A percentile compares a stretch with the other conserved stretches of the same genome.
Evolutionary conservation across 257 asterid species (phyloP).

Genomic region (Penstemon barbatus): DNA sequence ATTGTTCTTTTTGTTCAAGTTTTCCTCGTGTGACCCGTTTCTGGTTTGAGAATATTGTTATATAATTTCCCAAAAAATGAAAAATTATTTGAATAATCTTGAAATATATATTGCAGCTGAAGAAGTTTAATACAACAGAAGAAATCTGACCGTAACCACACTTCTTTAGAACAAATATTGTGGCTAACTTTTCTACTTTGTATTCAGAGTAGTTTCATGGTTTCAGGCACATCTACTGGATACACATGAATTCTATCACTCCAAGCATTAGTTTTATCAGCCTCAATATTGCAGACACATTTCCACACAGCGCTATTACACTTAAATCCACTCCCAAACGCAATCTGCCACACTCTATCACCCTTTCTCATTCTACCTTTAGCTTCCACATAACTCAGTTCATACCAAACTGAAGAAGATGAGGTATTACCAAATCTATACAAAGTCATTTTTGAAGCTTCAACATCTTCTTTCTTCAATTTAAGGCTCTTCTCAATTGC

Average conservation of each 20-base stretch:
- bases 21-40: too few relatives aligned
- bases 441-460: constrained; percentile 38
- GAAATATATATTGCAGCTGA: constrained; percentile 15
- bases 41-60: too few relatives aligned
- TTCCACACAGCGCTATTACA: constrained; percentile 36
- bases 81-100: neutral
- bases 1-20: too few relatives aligned
- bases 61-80: too few relatives aligned
- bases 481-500: constrained; percentile 27
- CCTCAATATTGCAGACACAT: constrained; percentile 12
- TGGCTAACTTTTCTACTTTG: neutral
- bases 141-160: neutral
- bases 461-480: constrained; percentile 24
- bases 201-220: constrained; percentile 8
- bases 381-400: constrained; percentile 29
- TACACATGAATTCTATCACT: constrained; percentile 19
- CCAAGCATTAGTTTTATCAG: constrained; percentile 27
- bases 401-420: constrained; percentile 37
- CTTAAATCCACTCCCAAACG: neutral
- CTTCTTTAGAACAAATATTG: neutral
- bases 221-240: constrained; percentile 29
- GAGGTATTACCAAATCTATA: constrained; percentile 37
- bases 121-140: neutral
- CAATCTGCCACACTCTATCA: constrained; percentile 34
- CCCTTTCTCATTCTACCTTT: constrained; percentile 34